Percentiles rank a stretch among this genome's conserved stretches.
Evolutionary conservation across 2,329 filamentous ascomycete genomes (phyloP).

Genomic region (Fusarium albosuccineum): DNA sequence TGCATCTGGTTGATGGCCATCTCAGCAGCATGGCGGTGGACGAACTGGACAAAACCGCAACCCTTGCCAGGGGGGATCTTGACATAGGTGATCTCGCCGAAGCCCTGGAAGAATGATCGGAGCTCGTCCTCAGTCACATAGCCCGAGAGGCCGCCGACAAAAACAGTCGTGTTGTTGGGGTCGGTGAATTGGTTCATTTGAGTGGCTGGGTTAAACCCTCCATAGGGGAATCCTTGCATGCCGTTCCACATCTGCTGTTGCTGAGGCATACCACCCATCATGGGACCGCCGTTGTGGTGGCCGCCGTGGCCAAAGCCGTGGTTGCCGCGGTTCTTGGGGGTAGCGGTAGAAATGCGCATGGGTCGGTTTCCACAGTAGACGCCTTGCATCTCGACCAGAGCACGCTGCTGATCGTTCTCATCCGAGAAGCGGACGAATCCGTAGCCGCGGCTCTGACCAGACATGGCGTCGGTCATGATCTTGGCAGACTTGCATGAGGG

Average conservation of each 20-base stretch:
- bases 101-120: constrained; percentile 99
- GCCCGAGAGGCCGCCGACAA: constrained; percentile 95
- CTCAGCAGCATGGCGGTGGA: constrained; percentile 97
- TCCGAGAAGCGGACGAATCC: constrained; percentile 98
- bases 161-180: constrained; percentile 99
- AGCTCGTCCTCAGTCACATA: constrained; percentile 99
- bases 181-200: constrained; percentile 99
- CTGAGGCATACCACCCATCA: constrained; percentile 61
- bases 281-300: constrained; percentile 58
- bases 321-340: constrained; percentile 84
- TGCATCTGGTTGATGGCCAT: constrained; percentile 99
- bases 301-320: constrained; percentile 56
- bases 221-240: constrained; percentile 53
- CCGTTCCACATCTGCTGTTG: constrained; percentile 60
- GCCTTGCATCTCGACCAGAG: constrained; percentile 97
- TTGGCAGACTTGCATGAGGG: constrained; percentile 98
- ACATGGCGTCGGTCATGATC: constrained; percentile 99
- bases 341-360: constrained; percentile 98
- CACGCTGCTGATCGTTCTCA: constrained; percentile 95
- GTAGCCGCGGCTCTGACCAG: constrained; percentile 96
- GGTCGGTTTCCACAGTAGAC: constrained; percentile 99
- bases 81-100: constrained; percentile 99
- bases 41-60: constrained; percentile 98
- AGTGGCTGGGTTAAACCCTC: constrained; percentile 62
- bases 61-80: constrained; percentile 99